Evolutionary conservation across 768 basidiomycete genomes (phyloP).

Genomic region (Termitomyces sp.): DNA sequence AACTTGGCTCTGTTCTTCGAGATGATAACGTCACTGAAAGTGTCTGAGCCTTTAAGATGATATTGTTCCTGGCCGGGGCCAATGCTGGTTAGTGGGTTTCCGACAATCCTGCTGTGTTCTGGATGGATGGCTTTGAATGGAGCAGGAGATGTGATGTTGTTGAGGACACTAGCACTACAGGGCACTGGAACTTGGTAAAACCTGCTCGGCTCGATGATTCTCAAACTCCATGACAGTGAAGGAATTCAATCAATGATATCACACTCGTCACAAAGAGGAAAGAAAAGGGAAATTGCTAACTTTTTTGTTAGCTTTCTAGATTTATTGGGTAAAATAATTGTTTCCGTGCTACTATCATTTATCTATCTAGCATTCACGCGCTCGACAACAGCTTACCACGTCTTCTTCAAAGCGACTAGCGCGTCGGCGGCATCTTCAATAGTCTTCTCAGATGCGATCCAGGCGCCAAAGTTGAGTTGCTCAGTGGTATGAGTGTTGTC

Average conservation of each 20-base stretch:
- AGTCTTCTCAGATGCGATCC: constrained; percentile 20
- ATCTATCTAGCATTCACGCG: not conserved
- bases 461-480: constrained; percentile 20
- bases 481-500: constrained; percentile 20
- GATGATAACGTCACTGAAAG: not conserved
- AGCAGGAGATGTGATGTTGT: not conserved
- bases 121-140: no score
- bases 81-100: no score
- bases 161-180: not conserved
- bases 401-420: constrained; percentile 19
- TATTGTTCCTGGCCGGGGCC: no score
- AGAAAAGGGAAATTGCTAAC: not conserved
- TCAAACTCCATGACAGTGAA: not conserved
- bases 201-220: not conserved
- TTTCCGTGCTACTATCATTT: not conserved
- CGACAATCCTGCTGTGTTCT: not conserved
- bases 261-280: not conserved
- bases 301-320: not conserved
- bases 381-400: constrained; percentile 11
- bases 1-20: no score
- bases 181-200: no score
- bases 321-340: no score
- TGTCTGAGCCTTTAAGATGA: not conserved
- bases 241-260: no score
- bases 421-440: constrained; percentile 22